Evolutionary conservation across 306 rosid species (phyloP).

Genomic region (Vachellia collinsii): DNA sequence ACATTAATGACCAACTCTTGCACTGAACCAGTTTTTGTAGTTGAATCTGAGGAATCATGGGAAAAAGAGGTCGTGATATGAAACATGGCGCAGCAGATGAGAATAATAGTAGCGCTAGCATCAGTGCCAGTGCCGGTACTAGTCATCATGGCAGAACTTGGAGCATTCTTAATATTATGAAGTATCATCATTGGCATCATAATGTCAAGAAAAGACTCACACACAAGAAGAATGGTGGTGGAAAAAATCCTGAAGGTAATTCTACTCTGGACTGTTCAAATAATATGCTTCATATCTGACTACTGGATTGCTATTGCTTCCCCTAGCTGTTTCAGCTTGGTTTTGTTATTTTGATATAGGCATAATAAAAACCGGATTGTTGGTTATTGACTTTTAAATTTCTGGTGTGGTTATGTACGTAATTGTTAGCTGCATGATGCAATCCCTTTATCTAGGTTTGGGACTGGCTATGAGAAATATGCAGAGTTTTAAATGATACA

Average conservation of each 20-base stretch:
- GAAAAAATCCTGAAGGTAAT: constrained; percentile 37
- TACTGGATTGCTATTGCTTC: not conserved
- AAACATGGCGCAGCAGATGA: constrained; percentile 15
- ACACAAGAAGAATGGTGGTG: constrained; percentile 36
- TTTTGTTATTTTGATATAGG: not conserved
- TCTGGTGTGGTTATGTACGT: not conserved
- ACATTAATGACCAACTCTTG: not conserved
- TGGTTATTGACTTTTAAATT: not conserved
- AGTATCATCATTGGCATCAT: constrained; percentile 68
- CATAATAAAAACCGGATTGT: not conserved
- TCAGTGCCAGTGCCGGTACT: not conserved
- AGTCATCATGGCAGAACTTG: constrained; percentile 54
- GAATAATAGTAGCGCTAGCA: constrained; percentile 1
- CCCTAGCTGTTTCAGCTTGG: not conserved
- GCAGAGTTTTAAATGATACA: not conserved
- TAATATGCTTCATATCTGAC: not conserved
- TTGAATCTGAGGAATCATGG: constrained; percentile 44
- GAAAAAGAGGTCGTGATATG: constrained; percentile 42
- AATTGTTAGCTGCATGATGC: no score
- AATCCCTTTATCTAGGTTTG: not conserved
- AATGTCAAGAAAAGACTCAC: constrained; percentile 55
- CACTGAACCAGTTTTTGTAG: not conserved
- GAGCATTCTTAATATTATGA: constrained; percentile 63
- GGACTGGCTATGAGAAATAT: not conserved
- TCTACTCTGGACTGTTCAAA: not conserved